Evolutionary conservation across 2,329 filamentous ascomycete genomes (phyloP).

Genomic region (Neoarthrinium moseri): DNA sequence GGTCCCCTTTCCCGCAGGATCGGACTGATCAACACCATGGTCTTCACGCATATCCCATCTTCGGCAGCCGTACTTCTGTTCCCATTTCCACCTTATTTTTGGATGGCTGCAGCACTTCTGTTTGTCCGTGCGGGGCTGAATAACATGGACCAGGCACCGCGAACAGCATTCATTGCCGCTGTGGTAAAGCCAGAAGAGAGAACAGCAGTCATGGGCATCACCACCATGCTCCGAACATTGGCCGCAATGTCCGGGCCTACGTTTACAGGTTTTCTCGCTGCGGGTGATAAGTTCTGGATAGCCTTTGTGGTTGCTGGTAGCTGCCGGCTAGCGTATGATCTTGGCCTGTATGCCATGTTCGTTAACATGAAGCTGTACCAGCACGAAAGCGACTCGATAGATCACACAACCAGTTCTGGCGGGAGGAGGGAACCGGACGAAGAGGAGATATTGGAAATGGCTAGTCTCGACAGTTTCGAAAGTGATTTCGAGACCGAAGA

Average conservation of each 20-base stretch:
- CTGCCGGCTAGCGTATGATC: conserved; percentile 53
- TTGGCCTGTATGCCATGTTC: conserved; percentile 59
- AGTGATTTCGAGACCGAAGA: background rate
- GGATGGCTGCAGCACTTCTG: conserved; percentile 53
- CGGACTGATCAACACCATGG: conserved; percentile 65
- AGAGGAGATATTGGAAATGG: conserved; percentile 1
- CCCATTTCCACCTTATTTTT: conserved; percentile 50
- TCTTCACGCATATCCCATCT: conserved; percentile 61
- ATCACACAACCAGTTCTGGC: no score
- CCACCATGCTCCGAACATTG: conserved; percentile 57
- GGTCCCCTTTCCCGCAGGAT: conserved; percentile 57
- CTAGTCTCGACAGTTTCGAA: background rate
- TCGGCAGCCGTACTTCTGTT: conserved; percentile 61
- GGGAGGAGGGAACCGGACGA: conserved; percentile 4
- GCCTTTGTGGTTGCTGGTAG: conserved; percentile 58
- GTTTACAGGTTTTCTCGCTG: conserved; percentile 55
- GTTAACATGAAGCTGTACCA: conserved; percentile 54
- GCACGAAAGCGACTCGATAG: conserved; percentile 32
- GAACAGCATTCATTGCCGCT: conserved; percentile 65
- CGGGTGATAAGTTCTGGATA: conserved; percentile 55
- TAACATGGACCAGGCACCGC: conserved; percentile 68
- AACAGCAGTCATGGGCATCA: conserved; percentile 71
- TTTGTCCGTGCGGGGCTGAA: conserved; percentile 62
- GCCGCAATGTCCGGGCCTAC: conserved; percentile 54
- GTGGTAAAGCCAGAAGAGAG: conserved; percentile 64